phyloP scores from a whole-genome alignment of 768 basidiomycete genomes.

The Rhodocollybia butyracea region DNA sequence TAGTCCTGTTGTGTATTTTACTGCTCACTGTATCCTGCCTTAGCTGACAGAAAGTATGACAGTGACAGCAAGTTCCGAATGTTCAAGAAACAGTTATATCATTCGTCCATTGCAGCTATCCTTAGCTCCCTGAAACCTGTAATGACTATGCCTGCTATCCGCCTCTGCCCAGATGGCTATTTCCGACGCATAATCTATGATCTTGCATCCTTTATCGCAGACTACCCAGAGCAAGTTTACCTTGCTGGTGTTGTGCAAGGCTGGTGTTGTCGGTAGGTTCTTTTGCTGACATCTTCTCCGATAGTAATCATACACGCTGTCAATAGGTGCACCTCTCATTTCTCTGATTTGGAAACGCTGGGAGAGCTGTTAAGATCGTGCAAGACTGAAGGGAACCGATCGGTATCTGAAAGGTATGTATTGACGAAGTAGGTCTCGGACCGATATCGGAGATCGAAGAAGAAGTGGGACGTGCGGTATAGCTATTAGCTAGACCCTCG shows the following conservation, averaged over 20 bases:
- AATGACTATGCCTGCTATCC: constrained; percentile 19
- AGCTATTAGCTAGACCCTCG: too few relatives aligned
- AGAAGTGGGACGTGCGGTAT: too few relatives aligned
- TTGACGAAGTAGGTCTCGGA: too few relatives aligned
- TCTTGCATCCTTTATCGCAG: constrained; percentile 24
- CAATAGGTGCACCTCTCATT: not conserved
- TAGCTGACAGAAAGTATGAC: constrained; percentile 12
- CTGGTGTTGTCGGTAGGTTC: constrained; percentile 15
- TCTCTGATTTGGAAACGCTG: not conserved
- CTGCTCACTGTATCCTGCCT: not conserved
- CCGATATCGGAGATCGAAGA: too few relatives aligned
- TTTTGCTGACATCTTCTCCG: not conserved
- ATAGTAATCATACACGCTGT: not conserved
- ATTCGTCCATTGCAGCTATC: constrained; percentile 16
- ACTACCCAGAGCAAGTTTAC: constrained; percentile 26
- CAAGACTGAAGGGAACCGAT: too few relatives aligned
- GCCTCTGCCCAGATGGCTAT: constrained; percentile 25
- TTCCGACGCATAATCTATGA: constrained; percentile 19
- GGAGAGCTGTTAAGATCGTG: too few relatives aligned
- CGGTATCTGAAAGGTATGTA: too few relatives aligned
- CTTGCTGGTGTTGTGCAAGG: constrained; percentile 20
- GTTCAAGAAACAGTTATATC: constrained; percentile 16
- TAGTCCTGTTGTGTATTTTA: not conserved
- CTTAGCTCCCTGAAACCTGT: constrained; percentile 14
- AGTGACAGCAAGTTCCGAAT: constrained; percentile 7